phyloP scores from a whole-genome alignment of 176 grass and related monocot genomes.

The Eremochloa ophiuroides region DNA sequence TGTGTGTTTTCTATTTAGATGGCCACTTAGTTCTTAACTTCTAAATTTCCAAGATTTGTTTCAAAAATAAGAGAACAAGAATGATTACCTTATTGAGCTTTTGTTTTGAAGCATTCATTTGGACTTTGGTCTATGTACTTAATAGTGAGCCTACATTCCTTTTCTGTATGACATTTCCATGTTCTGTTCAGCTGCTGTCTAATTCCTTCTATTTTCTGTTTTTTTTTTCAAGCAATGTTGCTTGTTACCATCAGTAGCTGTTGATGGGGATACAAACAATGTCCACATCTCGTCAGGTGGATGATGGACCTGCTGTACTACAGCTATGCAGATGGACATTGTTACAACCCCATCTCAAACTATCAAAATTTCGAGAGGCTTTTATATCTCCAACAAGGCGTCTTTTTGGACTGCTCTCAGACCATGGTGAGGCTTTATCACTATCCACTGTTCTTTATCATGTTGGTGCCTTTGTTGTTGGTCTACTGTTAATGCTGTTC shows the following conservation, averaged over 20 bases:
- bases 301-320: slow-evolving; percentile 60
- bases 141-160: neutral
- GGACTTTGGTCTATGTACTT: neutral
- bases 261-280: slow-evolving; percentile 35
- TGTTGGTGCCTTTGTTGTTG: slow-evolving; percentile 1
- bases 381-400: slow-evolving; percentile 82
- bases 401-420: slow-evolving; percentile 60
- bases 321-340: slow-evolving; percentile 70
- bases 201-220: slow-evolving; percentile 4
- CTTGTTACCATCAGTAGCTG: slow-evolving; percentile 37
- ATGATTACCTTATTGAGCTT: neutral
- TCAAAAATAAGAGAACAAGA: neutral
- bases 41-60: no score
- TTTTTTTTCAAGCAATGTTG: slow-evolving; percentile 28
- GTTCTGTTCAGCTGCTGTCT: neutral
- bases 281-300: slow-evolving; percentile 39
- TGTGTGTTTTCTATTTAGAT: neutral
- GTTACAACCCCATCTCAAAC: slow-evolving; percentile 35
- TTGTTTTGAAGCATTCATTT: neutral
- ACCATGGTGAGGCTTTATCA: slow-evolving; percentile 45
- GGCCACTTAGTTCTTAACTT: neutral
- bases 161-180: neutral
- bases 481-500: slow-evolving; percentile 13
- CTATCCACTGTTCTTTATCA: slow-evolving; percentile 37
- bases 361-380: slow-evolving; percentile 73